phyloP scores from a whole-genome alignment of 1,139 yeast genomes.

The Geotrichum siamense region DNA sequence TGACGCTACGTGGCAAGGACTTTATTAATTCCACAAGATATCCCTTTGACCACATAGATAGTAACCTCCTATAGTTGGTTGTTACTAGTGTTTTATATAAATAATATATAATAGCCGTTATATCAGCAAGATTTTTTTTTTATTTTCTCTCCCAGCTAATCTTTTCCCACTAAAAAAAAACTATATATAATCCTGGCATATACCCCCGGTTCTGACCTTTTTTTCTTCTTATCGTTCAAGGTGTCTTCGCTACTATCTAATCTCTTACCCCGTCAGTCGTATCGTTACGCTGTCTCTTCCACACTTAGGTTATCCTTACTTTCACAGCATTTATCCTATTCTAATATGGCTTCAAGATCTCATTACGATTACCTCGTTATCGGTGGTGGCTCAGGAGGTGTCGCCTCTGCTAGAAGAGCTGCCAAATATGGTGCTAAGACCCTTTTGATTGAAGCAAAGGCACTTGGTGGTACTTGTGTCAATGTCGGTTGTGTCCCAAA shows the following conservation, averaged over 20 bases:
- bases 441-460: slow-evolving; percentile 66
- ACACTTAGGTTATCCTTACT: slow-evolving; percentile 3
- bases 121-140: too few relatives aligned
- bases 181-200: too few relatives aligned
- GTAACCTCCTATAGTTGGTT: too few relatives aligned
- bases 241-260: slow-evolving; percentile 10
- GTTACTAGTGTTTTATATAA: too few relatives aligned
- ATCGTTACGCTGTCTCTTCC: slow-evolving; percentile 6
- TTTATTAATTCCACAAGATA: too few relatives aligned
- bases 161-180: too few relatives aligned
- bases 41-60: too few relatives aligned
- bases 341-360: slow-evolving; percentile 45
- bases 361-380: slow-evolving; percentile 89
- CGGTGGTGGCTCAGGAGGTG: slow-evolving; percentile 99
- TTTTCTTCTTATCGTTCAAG: slow-evolving; percentile 5
- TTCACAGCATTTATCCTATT: slow-evolving; percentile 5
- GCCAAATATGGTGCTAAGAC: slow-evolving; percentile 90
- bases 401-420: slow-evolving; percentile 94
- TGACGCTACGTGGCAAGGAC: too few relatives aligned
- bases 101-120: too few relatives aligned
- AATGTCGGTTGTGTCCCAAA: slow-evolving; percentile 99
- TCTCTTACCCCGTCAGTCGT: neutral
- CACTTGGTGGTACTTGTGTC: slow-evolving; percentile 96
- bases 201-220: too few relatives aligned
- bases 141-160: too few relatives aligned